Conservation (phyloP, 2,329 filamentous ascomycete species). For the Aspergillus proliferans region DNA sequence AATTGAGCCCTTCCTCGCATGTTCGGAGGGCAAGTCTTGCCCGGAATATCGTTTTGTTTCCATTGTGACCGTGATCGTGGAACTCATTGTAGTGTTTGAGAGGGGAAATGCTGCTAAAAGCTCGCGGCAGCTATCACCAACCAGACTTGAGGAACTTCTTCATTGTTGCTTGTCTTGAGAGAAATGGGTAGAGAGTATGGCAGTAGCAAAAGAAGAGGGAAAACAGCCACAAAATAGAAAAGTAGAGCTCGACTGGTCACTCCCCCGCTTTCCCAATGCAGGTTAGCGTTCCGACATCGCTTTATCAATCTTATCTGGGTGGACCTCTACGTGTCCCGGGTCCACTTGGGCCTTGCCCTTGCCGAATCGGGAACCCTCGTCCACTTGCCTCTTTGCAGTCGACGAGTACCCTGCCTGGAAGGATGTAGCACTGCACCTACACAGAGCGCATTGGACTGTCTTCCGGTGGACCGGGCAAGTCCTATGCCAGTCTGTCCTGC, state of each 20-base stretch:
- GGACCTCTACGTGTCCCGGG: neutral
- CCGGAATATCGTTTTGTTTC: neutral
- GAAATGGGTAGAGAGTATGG: neutral
- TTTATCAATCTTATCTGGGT: constrained; percentile 2
- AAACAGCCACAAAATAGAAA: neutral
- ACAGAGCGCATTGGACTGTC: no score
- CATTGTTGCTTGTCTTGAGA: neutral
- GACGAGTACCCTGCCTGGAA: neutral
- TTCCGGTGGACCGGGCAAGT: no score
- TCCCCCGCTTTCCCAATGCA: neutral
- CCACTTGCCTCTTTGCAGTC: neutral
- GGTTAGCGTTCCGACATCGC: neutral
- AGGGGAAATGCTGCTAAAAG: neutral
- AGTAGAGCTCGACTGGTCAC: neutral
- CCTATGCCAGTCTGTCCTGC: neutral
- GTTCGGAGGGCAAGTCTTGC: neutral
- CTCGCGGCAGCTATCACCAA: neutral
- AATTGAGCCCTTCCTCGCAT: neutral
- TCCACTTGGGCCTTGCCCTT: neutral
- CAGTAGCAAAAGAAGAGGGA: neutral
- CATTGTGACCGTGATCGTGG: neutral
- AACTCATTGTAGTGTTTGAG: neutral
- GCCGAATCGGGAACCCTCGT: neutral
- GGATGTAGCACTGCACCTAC: no score
- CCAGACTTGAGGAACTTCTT: neutral